Evolutionary conservation across 108 stramenopile species (phyloP), one percentile per base, ranked within the genome.

Genomic region (Cyclotella cryptica): DNA sequence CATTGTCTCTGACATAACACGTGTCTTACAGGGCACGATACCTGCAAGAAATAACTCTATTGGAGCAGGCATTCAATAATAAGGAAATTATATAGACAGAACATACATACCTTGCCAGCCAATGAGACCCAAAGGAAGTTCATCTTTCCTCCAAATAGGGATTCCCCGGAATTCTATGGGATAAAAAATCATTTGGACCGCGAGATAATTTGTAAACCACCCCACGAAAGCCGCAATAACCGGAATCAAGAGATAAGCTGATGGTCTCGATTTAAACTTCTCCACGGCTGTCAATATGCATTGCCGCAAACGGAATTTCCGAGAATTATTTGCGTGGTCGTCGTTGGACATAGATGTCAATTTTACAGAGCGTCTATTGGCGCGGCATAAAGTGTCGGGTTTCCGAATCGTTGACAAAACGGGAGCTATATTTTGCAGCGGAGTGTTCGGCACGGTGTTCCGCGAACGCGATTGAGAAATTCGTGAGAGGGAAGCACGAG

Each of bases 151-250:
- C 59, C 66, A 89, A 21, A 94, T 60, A n/a, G 93, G 87, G 28
- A 96, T 85, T 12, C 96, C 96, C 12, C 88, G 61, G 70, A 82
- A 96, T 75, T 90, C 55, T 51, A 96, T 86, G 43, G 96, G 96
- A 61, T 88, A 95, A 69, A 92, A 92, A 66, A 92, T 95, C 96
- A 95, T 94, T 85, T 94, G 92, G 14, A 94, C 95, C 11, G 94
- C 94, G 35, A 95, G 80, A 52, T 84, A 96, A 76, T 98, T 98
- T 24, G 97, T 98, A 69, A 98, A 84, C 97, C 97, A 98, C 19
- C 97, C 97, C 5, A 98, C 97, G 35, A 93, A 80, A 24, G 95
- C 96, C 1, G 97, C 97, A 70, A 95, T 90, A 29, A 88, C 63
- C 11, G 97, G 97, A 53, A 97, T 98, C 30, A 90, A 64, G 47